Evolutionary conservation across 2,329 filamentous ascomycete genomes (phyloP), one percentile per base, ranked within the genome.

Genomic region (Verticillium albo-atrum): DNA sequence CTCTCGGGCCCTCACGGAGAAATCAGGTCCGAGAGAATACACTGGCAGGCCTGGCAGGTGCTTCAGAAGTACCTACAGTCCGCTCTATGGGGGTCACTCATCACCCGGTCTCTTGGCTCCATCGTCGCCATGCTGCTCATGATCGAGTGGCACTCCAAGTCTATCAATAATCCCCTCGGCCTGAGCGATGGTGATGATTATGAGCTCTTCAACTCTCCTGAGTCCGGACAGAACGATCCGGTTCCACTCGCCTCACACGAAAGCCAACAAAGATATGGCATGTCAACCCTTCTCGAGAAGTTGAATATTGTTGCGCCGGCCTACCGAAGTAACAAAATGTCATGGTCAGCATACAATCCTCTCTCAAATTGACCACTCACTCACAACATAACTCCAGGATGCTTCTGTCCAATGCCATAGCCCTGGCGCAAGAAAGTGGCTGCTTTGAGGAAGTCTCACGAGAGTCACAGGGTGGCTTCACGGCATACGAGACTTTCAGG

Each of bases 71-170:
- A 54, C n/a, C 52, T 54, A 17, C 52, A 54, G 52, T 54, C 52
- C 6, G 52, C 52, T 3, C 26, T 54, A 12, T 54, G 52, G 52
- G 52, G 52, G 10, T 54, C 52, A 17, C 27, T 23, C 6, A 9
- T 30, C 26, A 54, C 52, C 12, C 52, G 52, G 26, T 54, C 52
- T 5, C 27, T 32, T 6, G 52, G 52, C 4, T 15, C 26, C 26
- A 54, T 54, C 17, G 27, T 17, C 15, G 26, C 52, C 26, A 54
- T 54, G 52, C 52, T 54, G 26, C 52, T 54, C 25, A 30, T 54
- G 52, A 54, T 54, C 20, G 52, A 54, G 52, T 54, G 52, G 52
- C 52, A 54, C 27, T 32, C 52, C 52, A 54, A 54, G 20, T 54
- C 52, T 27, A 54, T 54, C 27, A 54, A 54, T 27, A 54, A 54